Percentiles rank a stretch among this genome's conserved stretches.
Conservation (phyloP, 345 rosid species). For the Ceriops zippeliana region DNA sequence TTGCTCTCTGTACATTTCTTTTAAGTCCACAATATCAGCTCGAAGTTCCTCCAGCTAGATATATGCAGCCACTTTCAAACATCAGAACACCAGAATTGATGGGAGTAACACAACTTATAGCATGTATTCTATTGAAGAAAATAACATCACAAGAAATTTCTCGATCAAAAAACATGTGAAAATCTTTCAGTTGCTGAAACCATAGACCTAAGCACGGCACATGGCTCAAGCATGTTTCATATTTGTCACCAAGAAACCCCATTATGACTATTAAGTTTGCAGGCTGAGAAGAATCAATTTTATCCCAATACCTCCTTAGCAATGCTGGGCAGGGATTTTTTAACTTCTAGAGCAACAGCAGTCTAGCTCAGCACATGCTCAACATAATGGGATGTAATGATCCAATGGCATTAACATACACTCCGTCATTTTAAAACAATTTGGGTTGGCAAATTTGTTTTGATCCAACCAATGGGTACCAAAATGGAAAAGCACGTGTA, state of each 20-base stretch:
- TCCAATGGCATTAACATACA: background rate
- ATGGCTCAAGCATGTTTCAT: background rate
- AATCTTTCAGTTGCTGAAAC: too few relatives aligned
- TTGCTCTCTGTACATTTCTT: slow-evolving; percentile 99
- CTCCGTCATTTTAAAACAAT: slow-evolving; percentile 3
- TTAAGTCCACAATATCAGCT: slow-evolving; percentile 89
- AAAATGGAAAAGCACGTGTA: slow-evolving; percentile 23
- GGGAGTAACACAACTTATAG: too few relatives aligned
- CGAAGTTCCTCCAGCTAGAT: slow-evolving; percentile 98
- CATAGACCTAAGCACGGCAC: background rate
- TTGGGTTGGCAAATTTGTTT: background rate
- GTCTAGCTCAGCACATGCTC: background rate
- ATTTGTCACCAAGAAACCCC: background rate
- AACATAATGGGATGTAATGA: background rate
- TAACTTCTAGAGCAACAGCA: background rate
- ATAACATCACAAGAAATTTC: too few relatives aligned
- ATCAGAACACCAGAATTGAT: slow-evolving; percentile 6
- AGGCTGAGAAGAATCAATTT: background rate
- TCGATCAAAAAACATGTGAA: background rate
- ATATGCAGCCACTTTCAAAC: slow-evolving; percentile 7
- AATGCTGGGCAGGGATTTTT: background rate
- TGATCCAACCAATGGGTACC: slow-evolving; percentile 1
- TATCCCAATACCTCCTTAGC: background rate
- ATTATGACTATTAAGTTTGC: background rate
- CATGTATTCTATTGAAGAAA: too few relatives aligned